Percentiles rank a stretch among this genome's conserved stretches.
Conservation (phyloP, 352 stramenopile species). For the Globisporangium parvum region DNA sequence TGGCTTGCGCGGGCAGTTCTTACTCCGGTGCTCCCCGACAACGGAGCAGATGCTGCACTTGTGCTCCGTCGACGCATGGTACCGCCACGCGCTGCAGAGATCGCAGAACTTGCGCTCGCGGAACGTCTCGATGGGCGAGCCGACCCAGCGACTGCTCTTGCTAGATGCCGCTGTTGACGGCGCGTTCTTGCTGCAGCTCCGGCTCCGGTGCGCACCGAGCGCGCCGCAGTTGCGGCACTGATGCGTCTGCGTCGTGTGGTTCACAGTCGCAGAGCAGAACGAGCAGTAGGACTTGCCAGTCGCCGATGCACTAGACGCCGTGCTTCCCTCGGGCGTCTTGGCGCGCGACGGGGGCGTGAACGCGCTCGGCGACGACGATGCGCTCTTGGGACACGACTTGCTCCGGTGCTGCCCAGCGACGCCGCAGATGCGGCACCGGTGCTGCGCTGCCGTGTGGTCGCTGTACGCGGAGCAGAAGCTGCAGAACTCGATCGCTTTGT, state of each 20-base stretch:
- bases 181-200: conserved; percentile 29
- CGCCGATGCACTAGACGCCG: not conserved
- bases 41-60: conserved; percentile 57
- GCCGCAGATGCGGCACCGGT: conserved; percentile 59
- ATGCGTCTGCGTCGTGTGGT: conserved; percentile 53
- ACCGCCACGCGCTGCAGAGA: conserved; percentile 43
- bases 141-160: conserved; percentile 31
- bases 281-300: conserved; percentile 44
- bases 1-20: conserved; percentile 42
- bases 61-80: conserved; percentile 55
- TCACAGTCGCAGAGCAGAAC: conserved; percentile 46
- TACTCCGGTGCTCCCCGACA: conserved; percentile 56
- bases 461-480: conserved; percentile 65
- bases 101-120: conserved; percentile 50
- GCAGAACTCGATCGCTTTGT: conserved; percentile 55
- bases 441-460: conserved; percentile 54
- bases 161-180: conserved; percentile 2
- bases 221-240: conserved; percentile 50
- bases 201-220: conserved; percentile 52
- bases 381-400: conserved; percentile 31
- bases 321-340: conserved; percentile 7
- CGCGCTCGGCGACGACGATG: conserved; percentile 18
- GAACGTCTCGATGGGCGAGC: conserved; percentile 29
- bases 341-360: conserved; percentile 7
- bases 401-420: conserved; percentile 54